Conservation (phyloP, 176 grass and related monocot genomes). For the Cocos nucifera region DNA sequence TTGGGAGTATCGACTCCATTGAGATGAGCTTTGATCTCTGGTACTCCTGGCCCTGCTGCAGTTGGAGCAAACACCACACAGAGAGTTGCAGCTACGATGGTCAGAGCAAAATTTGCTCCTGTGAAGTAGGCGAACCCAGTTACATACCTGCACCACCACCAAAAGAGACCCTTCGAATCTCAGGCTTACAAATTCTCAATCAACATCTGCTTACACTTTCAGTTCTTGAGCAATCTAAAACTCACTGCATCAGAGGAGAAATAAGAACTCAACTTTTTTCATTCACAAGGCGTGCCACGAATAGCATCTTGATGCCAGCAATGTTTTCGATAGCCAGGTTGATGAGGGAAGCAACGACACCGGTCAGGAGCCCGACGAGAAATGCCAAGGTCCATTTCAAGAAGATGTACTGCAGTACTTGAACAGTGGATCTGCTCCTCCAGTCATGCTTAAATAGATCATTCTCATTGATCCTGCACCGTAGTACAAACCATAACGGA, state of each 20-base stretch:
- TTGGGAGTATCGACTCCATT: constrained; percentile 95
- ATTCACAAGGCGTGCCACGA: constrained; percentile 52
- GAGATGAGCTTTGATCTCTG: constrained; percentile 96
- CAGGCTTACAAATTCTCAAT: neutral
- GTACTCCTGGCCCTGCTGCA: constrained; percentile 86
- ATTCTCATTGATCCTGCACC: constrained; percentile 77
- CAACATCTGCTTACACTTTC: neutral
- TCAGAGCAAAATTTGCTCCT: constrained; percentile 56
- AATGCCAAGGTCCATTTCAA: constrained; percentile 86
- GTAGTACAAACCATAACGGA: neutral
- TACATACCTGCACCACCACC: constrained; percentile 36
- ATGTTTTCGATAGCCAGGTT: constrained; percentile 98
- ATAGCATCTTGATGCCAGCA: constrained; percentile 76
- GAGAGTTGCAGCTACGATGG: constrained; percentile 49
- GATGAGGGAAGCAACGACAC: constrained; percentile 73
- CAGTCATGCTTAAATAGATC: constrained; percentile 97
- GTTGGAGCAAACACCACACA: constrained; percentile 93
- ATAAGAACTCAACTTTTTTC: constrained; percentile 30
- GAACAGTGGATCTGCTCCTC: constrained; percentile 69
- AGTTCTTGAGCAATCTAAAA: no score
- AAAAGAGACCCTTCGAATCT: neutral
- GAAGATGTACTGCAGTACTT: constrained; percentile 87
- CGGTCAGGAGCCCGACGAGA: constrained; percentile 85
- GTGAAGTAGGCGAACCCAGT: constrained; percentile 68
- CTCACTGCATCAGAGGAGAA: neutral